Percentiles rank a stretch among this genome's conserved stretches.
Evolutionary conservation across 1,284 basidiomycete species (phyloP).

Genomic region (Ceratorhiza oryzae-sativae): DNA sequence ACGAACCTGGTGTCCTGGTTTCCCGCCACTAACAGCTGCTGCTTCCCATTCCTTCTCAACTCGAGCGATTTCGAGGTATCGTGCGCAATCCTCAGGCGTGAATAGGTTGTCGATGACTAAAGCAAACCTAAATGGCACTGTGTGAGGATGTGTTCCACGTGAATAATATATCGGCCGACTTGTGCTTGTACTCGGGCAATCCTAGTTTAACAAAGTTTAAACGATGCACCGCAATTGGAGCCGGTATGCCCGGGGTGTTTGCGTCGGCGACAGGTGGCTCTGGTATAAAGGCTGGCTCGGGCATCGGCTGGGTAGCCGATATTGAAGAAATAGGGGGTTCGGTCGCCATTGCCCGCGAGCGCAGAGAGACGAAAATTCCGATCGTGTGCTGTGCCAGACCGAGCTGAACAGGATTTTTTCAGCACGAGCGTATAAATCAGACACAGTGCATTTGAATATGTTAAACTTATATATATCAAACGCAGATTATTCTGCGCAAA

Average conservation of each 20-base stretch:
- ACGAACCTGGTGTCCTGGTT: constrained; percentile 3
- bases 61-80: constrained; percentile 32
- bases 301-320: neutral
- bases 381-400: neutral
- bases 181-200: constrained; percentile 41
- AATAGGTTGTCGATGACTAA: constrained; percentile 43
- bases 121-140: constrained; percentile 10
- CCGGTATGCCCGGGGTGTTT: neutral
- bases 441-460: no score
- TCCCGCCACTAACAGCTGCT: constrained; percentile 34
- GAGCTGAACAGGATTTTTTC: neutral
- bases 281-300: constrained; percentile 16
- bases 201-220: constrained; percentile 40
- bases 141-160: neutral
- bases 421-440: neutral
- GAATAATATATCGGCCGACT: neutral
- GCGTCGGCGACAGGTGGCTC: constrained; percentile 30
- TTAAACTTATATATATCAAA: neutral
- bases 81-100: constrained; percentile 38
- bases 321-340: neutral
- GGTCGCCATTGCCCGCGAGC: neutral
- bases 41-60: constrained; percentile 19
- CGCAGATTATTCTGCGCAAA: no score
- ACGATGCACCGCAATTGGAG: constrained; percentile 37
- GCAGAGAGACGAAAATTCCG: neutral